These are phyloP conservation scores for Candida pseudofarinosa DNA, from an alignment of 805 yeast genomes.

Conservation along the genomic window DNA sequence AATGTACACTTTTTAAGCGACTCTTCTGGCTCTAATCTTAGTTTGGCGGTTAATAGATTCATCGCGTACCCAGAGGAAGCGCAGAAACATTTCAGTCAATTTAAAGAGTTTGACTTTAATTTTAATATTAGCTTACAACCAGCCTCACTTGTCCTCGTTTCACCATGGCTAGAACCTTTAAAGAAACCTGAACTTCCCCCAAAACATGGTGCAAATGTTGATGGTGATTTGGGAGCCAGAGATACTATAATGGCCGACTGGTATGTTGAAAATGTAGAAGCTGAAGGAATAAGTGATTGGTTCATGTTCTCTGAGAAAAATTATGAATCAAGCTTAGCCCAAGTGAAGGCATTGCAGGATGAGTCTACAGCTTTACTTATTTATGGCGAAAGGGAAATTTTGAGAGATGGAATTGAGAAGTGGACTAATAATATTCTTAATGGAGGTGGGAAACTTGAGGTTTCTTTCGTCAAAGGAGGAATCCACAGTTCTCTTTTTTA, in stretches of 20 bases:
- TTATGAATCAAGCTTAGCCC: constrained; percentile 21
- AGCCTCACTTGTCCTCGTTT: constrained; percentile 20
- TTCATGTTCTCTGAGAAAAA: constrained; percentile 20
- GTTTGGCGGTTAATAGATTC: background rate
- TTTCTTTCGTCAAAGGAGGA: constrained; percentile 27
- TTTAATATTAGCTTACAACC: constrained; percentile 22
- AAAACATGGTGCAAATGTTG: constrained; percentile 19
- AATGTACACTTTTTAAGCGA: constrained; percentile 12
- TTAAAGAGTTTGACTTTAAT: background rate
- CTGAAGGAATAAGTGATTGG: constrained; percentile 13
- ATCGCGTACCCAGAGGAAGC: constrained; percentile 1
- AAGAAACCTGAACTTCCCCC: constrained; percentile 18
- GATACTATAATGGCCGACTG: constrained; percentile 28
- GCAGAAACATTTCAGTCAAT: background rate
- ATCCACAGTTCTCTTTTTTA: constrained; percentile 31
- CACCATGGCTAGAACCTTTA: constrained; percentile 36
- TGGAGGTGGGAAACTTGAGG: constrained; percentile 15
- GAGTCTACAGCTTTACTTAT: constrained; percentile 17
- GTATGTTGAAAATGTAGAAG: constrained; percentile 20
- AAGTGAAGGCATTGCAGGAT: constrained; percentile 22
- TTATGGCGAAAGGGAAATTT: constrained; percentile 31
- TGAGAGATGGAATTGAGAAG: constrained; percentile 26
- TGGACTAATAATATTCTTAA: constrained; percentile 17
- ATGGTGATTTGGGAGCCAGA: constrained; percentile 30
- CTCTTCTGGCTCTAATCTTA: constrained; percentile 13